Conservation (phyloP, 192 early-diverging fungal species). For the Haplosporangium gracile region DNA sequence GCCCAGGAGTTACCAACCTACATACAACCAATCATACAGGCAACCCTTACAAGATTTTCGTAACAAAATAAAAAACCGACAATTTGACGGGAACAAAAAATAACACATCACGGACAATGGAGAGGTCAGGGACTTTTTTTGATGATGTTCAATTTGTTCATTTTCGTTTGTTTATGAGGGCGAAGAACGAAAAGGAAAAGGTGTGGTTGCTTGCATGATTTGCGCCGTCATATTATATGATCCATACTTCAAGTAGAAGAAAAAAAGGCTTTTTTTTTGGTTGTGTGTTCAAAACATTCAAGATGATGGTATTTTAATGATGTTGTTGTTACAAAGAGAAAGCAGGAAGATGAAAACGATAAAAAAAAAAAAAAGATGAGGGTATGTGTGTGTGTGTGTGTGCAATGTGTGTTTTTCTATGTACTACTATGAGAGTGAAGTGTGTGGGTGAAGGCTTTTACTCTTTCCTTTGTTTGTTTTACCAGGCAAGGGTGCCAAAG, state of each 20-base stretch:
- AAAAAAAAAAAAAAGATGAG: neutral
- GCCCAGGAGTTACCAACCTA: neutral
- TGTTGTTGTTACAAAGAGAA: neutral
- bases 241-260: neutral
- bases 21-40: neutral
- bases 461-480: neutral
- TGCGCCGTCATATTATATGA: no score
- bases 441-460: neutral
- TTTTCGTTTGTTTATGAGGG: no score
- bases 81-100: neutral
- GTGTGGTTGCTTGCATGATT: no score
- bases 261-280: neutral
- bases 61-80: neutral
- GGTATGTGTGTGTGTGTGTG: neutral
- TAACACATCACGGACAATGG: neutral
- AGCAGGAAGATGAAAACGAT: neutral
- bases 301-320: neutral
- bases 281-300: slow-evolving; percentile 2
- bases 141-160: no score
- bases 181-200: no score
- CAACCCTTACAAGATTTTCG: neutral
- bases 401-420: neutral
- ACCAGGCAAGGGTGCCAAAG: slow-evolving; percentile 44
- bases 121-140: slow-evolving; percentile 43
- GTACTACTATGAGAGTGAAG: neutral